Evolutionary conservation across 169 alveolate genomes (phyloP), one percentile per base, ranked within the genome.

Genomic region (Plasmodium coatneyi): DNA sequence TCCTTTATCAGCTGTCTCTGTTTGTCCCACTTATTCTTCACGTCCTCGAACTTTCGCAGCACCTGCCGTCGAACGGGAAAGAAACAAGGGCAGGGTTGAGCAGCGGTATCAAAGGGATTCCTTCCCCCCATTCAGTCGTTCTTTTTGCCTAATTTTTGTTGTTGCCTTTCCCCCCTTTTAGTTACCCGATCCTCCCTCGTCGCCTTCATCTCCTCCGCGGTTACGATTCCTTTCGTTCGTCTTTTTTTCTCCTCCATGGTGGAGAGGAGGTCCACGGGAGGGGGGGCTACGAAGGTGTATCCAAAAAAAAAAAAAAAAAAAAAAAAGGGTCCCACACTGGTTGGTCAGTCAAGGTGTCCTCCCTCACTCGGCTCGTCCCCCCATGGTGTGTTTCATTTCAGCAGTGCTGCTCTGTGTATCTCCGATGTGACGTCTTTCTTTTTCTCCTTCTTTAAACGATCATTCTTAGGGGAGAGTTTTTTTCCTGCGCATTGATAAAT

Each of bases 121-220:
- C 30, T 28, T 39, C n/a, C 1, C 5, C 7, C 2, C 36, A 25
- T 46, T 41, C 46, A 5, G 52, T 22, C n/a, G 30, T 66, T 66
- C 36, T 7, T 22, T 66, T 12, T 2, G n/a, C 54, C 54, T 1
- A 9, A 7, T 32, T 2, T 0, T 25, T 49, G 49, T 16, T 2
- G n/a, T 30, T 0, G 16, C 30, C 6, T 19, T 22, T 10, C 1
- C 39, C 19, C 25, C 16, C 56, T 2, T 49, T 86, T 76, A 16
- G 16, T 32, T 86, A 87, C 93, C 71, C 89, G 60, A 43, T 87
- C 89, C 25, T 87, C 93, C 83, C 82, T 66, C 28, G 89, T 79
- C 1, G 49, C 82, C 19, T 56, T 79, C 4, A 79, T 43, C 7
- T 32, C 72, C 71, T 76, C 89, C 25, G 82, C 71, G 19, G 34